Conservation (phyloP, 2,329 filamentous ascomycete species). For the Talaromyces sp. region DNA sequence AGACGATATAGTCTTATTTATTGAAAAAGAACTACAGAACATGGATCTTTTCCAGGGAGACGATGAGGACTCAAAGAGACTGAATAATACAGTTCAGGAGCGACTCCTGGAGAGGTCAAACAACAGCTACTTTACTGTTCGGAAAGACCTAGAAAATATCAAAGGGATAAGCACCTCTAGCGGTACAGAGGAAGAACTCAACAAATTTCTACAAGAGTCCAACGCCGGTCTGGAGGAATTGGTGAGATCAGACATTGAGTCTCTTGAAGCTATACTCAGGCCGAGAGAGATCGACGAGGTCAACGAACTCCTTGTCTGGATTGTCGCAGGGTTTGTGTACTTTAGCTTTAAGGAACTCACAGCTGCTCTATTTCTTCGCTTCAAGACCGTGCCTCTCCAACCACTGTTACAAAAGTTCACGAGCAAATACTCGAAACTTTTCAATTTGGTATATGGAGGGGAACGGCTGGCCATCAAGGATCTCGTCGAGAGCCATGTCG, state of each 20-base stretch:
- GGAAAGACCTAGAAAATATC: background rate
- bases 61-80: constrained; percentile 1
- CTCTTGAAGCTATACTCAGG: background rate
- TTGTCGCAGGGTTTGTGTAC: background rate
- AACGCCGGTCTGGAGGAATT: background rate
- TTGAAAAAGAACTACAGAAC: background rate
- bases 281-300: constrained; percentile 1
- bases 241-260: background rate
- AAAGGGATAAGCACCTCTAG: background rate
- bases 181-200: background rate
- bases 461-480: background rate
- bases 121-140: background rate
- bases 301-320: background rate
- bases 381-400: background rate
- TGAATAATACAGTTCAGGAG: background rate
- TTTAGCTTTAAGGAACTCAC: background rate
- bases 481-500: background rate
- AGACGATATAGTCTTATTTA: background rate
- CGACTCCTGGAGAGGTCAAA: background rate
- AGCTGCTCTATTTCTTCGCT: background rate
- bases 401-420: background rate
- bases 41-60: background rate
- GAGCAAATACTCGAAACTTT: background rate
- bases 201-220: background rate
- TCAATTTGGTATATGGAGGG: background rate